Conservation (phyloP, 371 early-diverging fungal genomes). For the Coemansia sp. region DNA sequence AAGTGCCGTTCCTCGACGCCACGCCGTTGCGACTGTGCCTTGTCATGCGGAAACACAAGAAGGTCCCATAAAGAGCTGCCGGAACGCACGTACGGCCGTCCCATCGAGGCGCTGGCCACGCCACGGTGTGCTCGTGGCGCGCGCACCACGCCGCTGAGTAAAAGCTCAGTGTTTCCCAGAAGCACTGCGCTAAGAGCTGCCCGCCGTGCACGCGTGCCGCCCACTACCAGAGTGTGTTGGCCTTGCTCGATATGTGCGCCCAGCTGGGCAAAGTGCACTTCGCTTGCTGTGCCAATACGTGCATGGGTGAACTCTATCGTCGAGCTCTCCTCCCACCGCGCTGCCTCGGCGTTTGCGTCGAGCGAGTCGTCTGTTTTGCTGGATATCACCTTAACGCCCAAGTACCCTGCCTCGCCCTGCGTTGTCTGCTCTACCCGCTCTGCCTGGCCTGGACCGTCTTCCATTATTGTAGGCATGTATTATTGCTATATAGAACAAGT, state of each 20-base stretch:
- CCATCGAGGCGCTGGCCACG: not conserved
- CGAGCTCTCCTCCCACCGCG: constrained; percentile 10
- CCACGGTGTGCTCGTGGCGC: constrained; percentile 20
- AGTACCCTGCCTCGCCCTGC: constrained; percentile 1
- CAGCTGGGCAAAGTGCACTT: constrained; percentile 18
- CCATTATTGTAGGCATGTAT: not conserved
- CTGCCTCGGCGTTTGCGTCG: not conserved
- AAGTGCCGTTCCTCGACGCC: constrained; percentile 38
- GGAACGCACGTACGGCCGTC: constrained; percentile 20
- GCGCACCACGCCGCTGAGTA: constrained; percentile 12
- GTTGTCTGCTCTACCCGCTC: not conserved
- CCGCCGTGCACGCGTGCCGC: constrained; percentile 17
- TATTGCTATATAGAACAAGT: not conserved
- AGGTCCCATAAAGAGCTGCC: constrained; percentile 47
- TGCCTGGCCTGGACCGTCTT: not conserved
- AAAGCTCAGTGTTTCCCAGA: constrained; percentile 3
- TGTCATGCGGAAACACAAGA: constrained; percentile 45
- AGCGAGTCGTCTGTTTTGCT: not conserved
- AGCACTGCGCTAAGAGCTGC: constrained; percentile 19
- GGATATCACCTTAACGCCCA: constrained; percentile 16
- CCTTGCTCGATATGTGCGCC: constrained; percentile 28
- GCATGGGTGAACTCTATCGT: constrained; percentile 7
- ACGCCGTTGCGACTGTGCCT: constrained; percentile 29
- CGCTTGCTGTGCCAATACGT: not conserved
- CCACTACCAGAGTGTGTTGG: constrained; percentile 37